These are phyloP conservation scores for Fraxinus nigra DNA, from an alignment of 305 asterid species.

Conservation along the genomic window DNA sequence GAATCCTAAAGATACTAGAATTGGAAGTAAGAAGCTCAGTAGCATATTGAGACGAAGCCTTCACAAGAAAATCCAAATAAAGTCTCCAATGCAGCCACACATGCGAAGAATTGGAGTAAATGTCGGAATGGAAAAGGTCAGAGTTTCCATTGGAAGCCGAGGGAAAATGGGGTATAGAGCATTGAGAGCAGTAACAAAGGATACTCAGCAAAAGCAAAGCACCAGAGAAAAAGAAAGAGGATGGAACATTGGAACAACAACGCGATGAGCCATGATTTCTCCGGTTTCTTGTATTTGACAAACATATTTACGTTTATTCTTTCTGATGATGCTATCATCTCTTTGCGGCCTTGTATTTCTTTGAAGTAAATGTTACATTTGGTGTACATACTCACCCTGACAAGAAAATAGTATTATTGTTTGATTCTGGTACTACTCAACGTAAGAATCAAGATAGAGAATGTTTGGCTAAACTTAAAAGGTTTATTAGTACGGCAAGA, in stretches of 20 bases:
- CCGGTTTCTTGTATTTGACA: not conserved
- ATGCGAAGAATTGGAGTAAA: slow-evolving; percentile 65
- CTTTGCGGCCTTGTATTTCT: slow-evolving; percentile 17
- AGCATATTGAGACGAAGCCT: slow-evolving; percentile 60
- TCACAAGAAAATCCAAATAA: slow-evolving; percentile 60
- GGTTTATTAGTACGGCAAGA: not conserved
- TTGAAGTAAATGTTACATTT: slow-evolving; percentile 24
- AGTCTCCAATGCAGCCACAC: slow-evolving; percentile 65
- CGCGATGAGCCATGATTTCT: slow-evolving; percentile 34
- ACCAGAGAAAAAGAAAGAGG: slow-evolving; percentile 81
- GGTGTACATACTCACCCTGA: slow-evolving; percentile 28
- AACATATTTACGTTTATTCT: slow-evolving; percentile 13
- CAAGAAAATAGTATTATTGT: slow-evolving; percentile 13
- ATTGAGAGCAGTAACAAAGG: slow-evolving; percentile 50
- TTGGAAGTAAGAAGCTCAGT: slow-evolving; percentile 46
- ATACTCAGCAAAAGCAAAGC: slow-evolving; percentile 54
- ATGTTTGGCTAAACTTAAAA: not conserved
- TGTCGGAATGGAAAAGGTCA: slow-evolving; percentile 79
- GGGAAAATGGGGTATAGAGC: slow-evolving; percentile 63
- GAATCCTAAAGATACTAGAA: slow-evolving; percentile 59
- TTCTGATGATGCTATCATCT: slow-evolving; percentile 42
- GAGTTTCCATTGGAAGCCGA: slow-evolving; percentile 86
- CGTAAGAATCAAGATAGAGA: not conserved
- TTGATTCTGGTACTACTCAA: not conserved
- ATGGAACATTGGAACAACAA: slow-evolving; percentile 72